These are phyloP conservation scores for Triticum timopheevii DNA, from an alignment of 176 grass and related monocot species.

Conservation along the genomic window DNA sequence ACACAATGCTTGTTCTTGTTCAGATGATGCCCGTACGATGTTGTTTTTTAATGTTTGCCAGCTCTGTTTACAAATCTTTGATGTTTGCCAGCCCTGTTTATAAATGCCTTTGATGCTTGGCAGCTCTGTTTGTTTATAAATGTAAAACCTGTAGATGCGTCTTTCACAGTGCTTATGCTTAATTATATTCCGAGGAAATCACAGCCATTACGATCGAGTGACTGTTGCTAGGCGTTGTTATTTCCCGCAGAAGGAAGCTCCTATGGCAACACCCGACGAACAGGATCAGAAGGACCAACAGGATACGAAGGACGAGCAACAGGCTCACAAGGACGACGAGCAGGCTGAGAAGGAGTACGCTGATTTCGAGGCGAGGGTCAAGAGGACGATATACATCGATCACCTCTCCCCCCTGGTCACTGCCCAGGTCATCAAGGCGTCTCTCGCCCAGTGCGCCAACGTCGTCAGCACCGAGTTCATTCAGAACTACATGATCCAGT, in stretches of 20 bases:
- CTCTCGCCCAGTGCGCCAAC: constrained; percentile 55
- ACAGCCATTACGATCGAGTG: neutral
- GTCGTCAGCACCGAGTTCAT: constrained; percentile 58
- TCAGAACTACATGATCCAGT: constrained; percentile 55
- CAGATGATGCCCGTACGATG: no score
- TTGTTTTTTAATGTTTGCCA: neutral
- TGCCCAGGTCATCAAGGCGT: constrained; percentile 42
- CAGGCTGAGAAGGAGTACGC: constrained; percentile 45
- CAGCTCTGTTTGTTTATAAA: neutral
- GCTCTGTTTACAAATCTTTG: neutral
- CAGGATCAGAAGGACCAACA: neutral
- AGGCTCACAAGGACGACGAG: constrained; percentile 9
- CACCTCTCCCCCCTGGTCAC: constrained; percentile 61
- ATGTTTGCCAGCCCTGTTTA: neutral
- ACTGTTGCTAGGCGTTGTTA: neutral
- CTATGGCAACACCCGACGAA: constrained; percentile 34
- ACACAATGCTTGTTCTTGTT: no score
- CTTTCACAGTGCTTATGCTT: neutral
- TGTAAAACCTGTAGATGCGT: neutral
- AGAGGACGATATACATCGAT: constrained; percentile 51
- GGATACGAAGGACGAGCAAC: no score
- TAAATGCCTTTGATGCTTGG: neutral
- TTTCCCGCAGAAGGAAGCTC: constrained; percentile 29
- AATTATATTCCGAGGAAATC: neutral
- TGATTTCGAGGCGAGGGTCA: constrained; percentile 55